Evolutionary conservation across 1,139 yeast species (phyloP).

Genomic region (Pichia sp.): DNA sequence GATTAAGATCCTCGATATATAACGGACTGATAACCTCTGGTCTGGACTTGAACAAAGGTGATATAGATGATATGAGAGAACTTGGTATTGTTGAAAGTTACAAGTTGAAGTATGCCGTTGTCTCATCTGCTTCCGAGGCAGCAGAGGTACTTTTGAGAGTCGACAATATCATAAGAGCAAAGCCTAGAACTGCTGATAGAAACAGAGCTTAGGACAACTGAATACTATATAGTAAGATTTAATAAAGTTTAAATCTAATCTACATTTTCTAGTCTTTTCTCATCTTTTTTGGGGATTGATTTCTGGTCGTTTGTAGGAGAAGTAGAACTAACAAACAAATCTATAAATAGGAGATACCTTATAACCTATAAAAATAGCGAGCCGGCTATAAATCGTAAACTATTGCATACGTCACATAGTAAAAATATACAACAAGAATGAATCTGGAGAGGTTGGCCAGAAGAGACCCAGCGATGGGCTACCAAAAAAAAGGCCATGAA

Average conservation of each 20-base stretch:
- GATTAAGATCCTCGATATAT: constrained; percentile 87
- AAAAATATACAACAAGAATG: neutral
- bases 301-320: too few relatives aligned
- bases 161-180: constrained; percentile 93
- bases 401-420: neutral
- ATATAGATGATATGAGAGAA: constrained; percentile 90
- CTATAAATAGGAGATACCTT: neutral
- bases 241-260: neutral
- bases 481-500: neutral
- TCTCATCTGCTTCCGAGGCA: constrained; percentile 95
- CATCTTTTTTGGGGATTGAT: too few relatives aligned
- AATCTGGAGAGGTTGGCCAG: neutral
- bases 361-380: neutral
- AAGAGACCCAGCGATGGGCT: neutral
- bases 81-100: constrained; percentile 88
- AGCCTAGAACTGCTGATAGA: constrained; percentile 95
- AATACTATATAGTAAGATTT: neutral
- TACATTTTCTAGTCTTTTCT: neutral
- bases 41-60: constrained; percentile 77
- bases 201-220: constrained; percentile 29
- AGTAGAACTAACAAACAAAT: too few relatives aligned
- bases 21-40: constrained; percentile 92
- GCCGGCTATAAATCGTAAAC: neutral
- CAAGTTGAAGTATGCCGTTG: constrained; percentile 90
- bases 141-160: constrained; percentile 93